These are phyloP conservation scores for Boechera retrofracta DNA, from an alignment of 345 rosid species.

Conservation along the genomic window DNA sequence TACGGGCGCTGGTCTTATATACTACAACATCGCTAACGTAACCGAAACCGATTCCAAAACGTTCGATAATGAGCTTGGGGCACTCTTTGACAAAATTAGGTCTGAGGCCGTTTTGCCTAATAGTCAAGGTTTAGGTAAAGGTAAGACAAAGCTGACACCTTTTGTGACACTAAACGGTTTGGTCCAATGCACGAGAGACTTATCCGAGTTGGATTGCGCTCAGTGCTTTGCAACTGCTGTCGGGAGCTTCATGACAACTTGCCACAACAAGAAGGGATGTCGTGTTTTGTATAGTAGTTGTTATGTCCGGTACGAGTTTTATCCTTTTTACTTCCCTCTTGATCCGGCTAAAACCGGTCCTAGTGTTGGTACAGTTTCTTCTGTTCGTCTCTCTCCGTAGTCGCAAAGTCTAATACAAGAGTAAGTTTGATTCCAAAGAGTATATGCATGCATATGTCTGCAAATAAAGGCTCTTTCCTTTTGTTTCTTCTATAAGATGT, in stretches of 20 bases:
- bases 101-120: conserved; percentile 57
- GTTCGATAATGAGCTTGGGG: conserved; percentile 59
- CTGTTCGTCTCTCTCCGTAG: conserved; percentile 50
- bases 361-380: conserved; percentile 34
- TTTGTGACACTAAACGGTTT: conserved; percentile 66
- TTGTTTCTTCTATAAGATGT: conserved; percentile 23
- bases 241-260: conserved; percentile 55
- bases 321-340: conserved; percentile 81
- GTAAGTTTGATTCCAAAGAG: not conserved
- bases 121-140: conserved; percentile 70
- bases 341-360: conserved; percentile 42
- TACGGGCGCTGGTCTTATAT: conserved; percentile 55
- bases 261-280: conserved; percentile 64
- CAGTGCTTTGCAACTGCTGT: conserved; percentile 77
- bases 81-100: conserved; percentile 52
- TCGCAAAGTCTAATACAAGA: conserved; percentile 3
- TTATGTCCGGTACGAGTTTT: conserved; percentile 73
- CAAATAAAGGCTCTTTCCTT: conserved; percentile 6
- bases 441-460: not conserved
- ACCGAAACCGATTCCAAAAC: conserved; percentile 52
- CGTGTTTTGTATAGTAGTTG: conserved; percentile 73
- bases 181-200: conserved; percentile 76
- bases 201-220: conserved; percentile 59
- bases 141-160: conserved; percentile 54
- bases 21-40: conserved; percentile 59